A percentile compares a stretch with the other conserved stretches of the same genome.
phyloP scores from a whole-genome alignment of 495 filamentous ascomycete genomes.

The Xylaria curta region DNA sequence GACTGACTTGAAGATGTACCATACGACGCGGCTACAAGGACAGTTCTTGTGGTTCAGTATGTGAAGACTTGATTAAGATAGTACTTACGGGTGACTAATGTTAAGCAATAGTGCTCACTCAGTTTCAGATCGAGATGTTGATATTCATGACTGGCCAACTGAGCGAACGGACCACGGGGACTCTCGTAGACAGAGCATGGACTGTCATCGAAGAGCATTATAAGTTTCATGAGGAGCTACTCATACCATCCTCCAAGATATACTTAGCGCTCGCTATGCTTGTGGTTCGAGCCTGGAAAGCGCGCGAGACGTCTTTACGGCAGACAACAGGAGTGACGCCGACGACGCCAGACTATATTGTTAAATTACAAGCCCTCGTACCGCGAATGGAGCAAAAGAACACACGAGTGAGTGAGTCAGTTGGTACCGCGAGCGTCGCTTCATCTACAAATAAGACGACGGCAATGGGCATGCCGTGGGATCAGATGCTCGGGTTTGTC shows the following conservation, averaged over 20 bases:
- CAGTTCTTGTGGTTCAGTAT: constrained; percentile 59
- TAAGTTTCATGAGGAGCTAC: constrained; percentile 52
- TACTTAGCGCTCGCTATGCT: constrained; percentile 50
- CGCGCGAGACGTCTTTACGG: constrained; percentile 44
- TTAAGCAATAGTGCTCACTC: constrained; percentile 37
- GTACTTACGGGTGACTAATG: constrained; percentile 23
- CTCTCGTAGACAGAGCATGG: constrained; percentile 61
- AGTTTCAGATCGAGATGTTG: constrained; percentile 61
- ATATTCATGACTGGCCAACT: constrained; percentile 61
- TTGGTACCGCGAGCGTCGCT: constrained; percentile 16
- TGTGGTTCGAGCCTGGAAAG: constrained; percentile 54
- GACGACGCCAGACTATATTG: constrained; percentile 44
- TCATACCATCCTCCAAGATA: constrained; percentile 49
- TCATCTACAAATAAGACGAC: background rate
- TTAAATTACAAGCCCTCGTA: constrained; percentile 40
- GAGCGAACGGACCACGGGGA: constrained; percentile 53
- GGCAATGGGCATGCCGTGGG: constrained; percentile 33
- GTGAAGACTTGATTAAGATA: constrained; percentile 3
- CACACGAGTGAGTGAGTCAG: constrained; percentile 16
- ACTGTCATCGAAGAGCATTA: constrained; percentile 48
- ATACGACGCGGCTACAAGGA: constrained; percentile 43
- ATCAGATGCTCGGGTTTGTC: constrained; percentile 47
- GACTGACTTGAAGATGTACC: constrained; percentile 50
- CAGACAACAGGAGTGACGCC: constrained; percentile 34
- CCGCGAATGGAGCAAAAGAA: constrained; percentile 35